Conservation (phyloP, 352 stramenopile genomes). For the Pythium dissimile region DNA sequence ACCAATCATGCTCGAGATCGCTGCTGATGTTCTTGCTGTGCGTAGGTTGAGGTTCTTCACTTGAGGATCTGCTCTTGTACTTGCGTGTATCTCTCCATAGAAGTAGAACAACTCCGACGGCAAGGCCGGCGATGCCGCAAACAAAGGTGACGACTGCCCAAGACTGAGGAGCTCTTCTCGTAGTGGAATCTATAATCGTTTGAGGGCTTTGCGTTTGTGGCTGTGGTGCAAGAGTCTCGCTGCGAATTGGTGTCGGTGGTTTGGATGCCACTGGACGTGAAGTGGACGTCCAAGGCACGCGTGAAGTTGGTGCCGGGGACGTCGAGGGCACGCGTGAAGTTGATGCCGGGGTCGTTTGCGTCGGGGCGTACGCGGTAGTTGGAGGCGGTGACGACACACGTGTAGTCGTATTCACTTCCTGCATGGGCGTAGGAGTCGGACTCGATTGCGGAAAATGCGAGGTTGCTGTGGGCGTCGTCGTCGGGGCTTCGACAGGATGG, state of each 20-base stretch:
- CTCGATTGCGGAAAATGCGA: neutral
- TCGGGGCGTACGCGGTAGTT: no score
- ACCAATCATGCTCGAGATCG: constrained; percentile 20
- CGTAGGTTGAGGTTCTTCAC: neutral
- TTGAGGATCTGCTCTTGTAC: neutral
- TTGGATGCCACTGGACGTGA: no score
- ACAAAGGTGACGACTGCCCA: constrained; percentile 10
- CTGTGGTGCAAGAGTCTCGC: no score
- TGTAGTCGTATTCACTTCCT: no score
- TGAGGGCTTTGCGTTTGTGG: constrained; percentile 7
- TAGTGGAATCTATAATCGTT: neutral
- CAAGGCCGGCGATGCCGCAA: neutral
- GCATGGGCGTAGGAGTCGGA: neutral
- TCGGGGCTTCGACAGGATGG: neutral
- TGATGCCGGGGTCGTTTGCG: no score
- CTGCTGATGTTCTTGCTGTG: constrained; percentile 10
- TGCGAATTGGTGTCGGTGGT: no score
- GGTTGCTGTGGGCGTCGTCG: neutral
- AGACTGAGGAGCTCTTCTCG: neutral
- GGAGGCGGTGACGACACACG: no score
- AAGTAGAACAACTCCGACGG: neutral
- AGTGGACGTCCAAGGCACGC: no score
- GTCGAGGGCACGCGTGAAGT: no score
- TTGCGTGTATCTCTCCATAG: constrained; percentile 13
- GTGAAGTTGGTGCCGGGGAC: no score